A percentile compares a stretch with the other conserved stretches of the same genome.
These are phyloP conservation scores for Saccharomycopsis microspora DNA, from an alignment of 805 yeast species.

Conservation along the genomic window DNA sequence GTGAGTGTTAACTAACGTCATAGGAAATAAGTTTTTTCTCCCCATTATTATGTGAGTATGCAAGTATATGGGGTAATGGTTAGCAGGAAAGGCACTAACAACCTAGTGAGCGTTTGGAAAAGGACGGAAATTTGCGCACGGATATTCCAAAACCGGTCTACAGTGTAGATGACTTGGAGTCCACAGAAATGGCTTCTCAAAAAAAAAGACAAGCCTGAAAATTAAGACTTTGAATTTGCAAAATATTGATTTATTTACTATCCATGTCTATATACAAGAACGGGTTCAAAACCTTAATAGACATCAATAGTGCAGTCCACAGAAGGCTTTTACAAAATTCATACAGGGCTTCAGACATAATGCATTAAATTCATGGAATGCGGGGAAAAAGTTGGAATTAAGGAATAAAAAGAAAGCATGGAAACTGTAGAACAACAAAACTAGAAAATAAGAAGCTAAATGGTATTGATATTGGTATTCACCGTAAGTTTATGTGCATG, in stretches of 20 bases:
- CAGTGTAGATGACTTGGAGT: neutral
- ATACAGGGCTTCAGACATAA: too few species aligned
- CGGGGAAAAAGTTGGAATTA: too few species aligned
- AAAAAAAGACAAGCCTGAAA: neutral
- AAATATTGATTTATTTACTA: neutral
- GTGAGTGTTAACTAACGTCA: neutral
- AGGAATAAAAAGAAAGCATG: too few species aligned
- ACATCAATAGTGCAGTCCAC: neutral
- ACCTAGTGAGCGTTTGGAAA: slow-evolving; percentile 44
- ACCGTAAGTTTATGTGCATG: too few species aligned
- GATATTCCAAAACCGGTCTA: slow-evolving; percentile 29
- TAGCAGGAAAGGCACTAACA: neutral
- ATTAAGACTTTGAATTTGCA: neutral
- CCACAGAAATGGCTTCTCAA: neutral
- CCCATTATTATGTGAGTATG: slow-evolving; percentile 54
- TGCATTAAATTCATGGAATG: too few species aligned
- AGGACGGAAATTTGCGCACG: slow-evolving; percentile 52
- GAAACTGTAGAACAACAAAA: too few species aligned
- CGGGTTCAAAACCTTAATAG: neutral
- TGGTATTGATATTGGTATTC: too few species aligned
- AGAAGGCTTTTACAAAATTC: too few species aligned
- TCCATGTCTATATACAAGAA: neutral
- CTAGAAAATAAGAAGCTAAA: too few species aligned
- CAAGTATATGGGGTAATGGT: neutral
- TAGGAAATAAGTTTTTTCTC: slow-evolving; percentile 57